phyloP scores from a whole-genome alignment of 768 basidiomycete species.

The Mycena pura region DNA sequence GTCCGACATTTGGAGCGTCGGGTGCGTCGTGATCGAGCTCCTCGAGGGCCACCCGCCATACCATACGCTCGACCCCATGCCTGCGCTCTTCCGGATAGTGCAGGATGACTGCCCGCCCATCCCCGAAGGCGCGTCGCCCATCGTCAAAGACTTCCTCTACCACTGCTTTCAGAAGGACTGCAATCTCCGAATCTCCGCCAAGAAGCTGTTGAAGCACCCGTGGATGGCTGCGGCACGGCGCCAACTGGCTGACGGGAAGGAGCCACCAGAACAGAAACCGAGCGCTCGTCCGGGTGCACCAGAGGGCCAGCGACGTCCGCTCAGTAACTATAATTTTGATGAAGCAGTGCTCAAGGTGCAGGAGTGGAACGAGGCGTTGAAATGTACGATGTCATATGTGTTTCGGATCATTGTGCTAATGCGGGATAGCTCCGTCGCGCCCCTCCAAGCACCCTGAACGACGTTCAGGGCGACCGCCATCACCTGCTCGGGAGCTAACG shows the following conservation, averaged over 20 bases:
- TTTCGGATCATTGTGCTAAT: conserved; percentile 18
- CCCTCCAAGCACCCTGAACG: conserved; percentile 72
- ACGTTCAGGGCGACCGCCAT: conserved; percentile 44
- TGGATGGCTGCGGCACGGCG: conserved; percentile 93
- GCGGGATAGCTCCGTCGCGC: conserved; percentile 66
- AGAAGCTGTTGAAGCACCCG: conserved; percentile 90
- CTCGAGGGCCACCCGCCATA: conserved; percentile 93
- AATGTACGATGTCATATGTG: conserved; percentile 58
- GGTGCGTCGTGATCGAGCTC: conserved; percentile 97
- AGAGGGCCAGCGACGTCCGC: conserved; percentile 45
- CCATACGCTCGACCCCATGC: conserved; percentile 96
- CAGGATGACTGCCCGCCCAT: conserved; percentile 98
- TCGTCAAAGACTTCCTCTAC: conserved; percentile 95
- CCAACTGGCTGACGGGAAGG: conserved; percentile 62
- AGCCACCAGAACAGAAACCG: conserved; percentile 38
- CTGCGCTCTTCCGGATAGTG: conserved; percentile 96
- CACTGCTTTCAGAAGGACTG: conserved; percentile 99
- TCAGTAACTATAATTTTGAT: conserved; percentile 88
- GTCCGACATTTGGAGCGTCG: conserved; percentile 98
- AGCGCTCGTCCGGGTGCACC: conserved; percentile 41
- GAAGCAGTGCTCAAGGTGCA: conserved; percentile 95
- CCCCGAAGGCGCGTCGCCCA: conserved; percentile 92
- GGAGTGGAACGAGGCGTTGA: conserved; percentile 98
- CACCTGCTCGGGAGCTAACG: conserved; percentile 46
- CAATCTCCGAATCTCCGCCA: conserved; percentile 92